Base-by-base conservation (phyloP, 1,284 basidiomycete species). In the Moniliophthora roreri region DNA sequence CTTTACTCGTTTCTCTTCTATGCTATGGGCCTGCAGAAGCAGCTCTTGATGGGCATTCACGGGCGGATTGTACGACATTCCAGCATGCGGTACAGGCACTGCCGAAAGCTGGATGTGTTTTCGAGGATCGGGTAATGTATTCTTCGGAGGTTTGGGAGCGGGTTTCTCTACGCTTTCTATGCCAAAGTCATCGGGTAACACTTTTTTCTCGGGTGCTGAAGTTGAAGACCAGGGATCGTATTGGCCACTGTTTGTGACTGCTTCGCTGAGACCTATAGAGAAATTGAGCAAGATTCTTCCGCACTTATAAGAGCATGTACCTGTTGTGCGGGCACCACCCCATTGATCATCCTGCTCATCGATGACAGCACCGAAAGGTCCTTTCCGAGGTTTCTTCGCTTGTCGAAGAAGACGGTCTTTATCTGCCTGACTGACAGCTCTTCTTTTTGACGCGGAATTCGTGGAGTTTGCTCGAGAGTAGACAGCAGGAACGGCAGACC, bases 21-120 rank as follows among this genome's bases (percentile, higher is more conserved):
- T 72, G 53, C 85, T 79, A 56, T 86, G 79, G 0, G 94, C 95
- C 46, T 79, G 66, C 11, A 81, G 73, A 15, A 99, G 70, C 2
- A 98, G 81, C 42, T 84, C 83, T 53, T 86, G 81, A 66, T 98
- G 93, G 0, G 87, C 83, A 8, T 82, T 78, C 13, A 81, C 84
- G 0, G 86, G 82, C 0, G 96, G 96, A 68, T 98, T 98, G 71
- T 99, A 98, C n/a, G 93, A 95, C 5, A 87, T 82, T 16, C 96
- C 96, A 24, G 87, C 85, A 59, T 93, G 91, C 0, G 96, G 96
- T 5, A 83, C 69, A 1, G 80, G 69, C 1, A 95, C 80, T 0
- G 91, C 87, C 3, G 87, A 81, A 0, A 87, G 58, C 7, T 77
- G 70, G 51, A 90, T 91, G 20, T 68, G 52, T 15, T 79, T 74